A percentile compares a stretch with the other conserved stretches of the same genome.
phyloP scores from a whole-genome alignment of 1,284 basidiomycete species.

The Tetrapyrgos nigripes region DNA sequence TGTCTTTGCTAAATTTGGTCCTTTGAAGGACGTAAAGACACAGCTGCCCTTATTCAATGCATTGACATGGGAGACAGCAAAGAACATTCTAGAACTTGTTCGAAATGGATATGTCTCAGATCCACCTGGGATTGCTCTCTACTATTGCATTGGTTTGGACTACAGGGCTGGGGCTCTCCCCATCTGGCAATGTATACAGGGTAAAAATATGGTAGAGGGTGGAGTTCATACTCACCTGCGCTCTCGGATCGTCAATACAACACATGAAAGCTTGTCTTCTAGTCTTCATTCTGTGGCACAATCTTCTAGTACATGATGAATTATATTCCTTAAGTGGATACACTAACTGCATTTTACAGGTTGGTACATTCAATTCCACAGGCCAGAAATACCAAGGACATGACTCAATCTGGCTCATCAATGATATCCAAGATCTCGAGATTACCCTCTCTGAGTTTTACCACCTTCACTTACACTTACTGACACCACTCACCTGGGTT shows the following conservation, averaged over 20 bases:
- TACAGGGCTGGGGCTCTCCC: slow-evolving; percentile 18
- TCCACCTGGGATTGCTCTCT: slow-evolving; percentile 29
- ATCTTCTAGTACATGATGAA: too few species aligned
- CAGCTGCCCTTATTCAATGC: slow-evolving; percentile 29
- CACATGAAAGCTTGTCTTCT: slow-evolving; percentile 20
- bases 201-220: slow-evolving; percentile 27
- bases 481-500: too few species aligned
- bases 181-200: slow-evolving; percentile 17
- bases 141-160: slow-evolving; percentile 15
- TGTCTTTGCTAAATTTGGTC: slow-evolving; percentile 32
- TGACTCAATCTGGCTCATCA: too few species aligned
- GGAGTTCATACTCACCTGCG: slow-evolving; percentile 25
- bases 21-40: slow-evolving; percentile 33
- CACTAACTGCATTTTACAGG: too few species aligned
- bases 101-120: slow-evolving; percentile 34
- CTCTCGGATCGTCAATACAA: slow-evolving; percentile 23
- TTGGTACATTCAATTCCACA: too few species aligned
- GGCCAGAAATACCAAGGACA: too few species aligned
- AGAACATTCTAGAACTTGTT: slow-evolving; percentile 36
- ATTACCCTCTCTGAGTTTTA: too few species aligned
- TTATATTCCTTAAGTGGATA: too few species aligned
- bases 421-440: too few species aligned
- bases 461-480: too few species aligned
- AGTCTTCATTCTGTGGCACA: too few species aligned
- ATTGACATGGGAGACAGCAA: slow-evolving; percentile 30